Base-by-base conservation (phyloP, 805 yeast species). In the Priceomyces haplophilus region DNA sequence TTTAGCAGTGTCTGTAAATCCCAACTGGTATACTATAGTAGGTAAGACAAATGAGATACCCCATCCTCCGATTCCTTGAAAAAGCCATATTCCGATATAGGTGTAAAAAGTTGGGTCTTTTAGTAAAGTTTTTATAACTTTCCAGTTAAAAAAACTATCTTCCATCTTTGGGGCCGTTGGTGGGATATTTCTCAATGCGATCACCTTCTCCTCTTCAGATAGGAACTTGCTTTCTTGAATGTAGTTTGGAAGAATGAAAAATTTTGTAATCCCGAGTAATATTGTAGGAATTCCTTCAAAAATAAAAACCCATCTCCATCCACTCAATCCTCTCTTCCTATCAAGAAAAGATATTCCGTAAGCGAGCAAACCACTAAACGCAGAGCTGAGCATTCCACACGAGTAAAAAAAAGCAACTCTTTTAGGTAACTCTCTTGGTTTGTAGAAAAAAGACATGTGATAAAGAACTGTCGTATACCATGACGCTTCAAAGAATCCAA, bases 401-500 rank as follows among this genome's bases (percentile, higher is more conserved):
- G 67, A 58, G 70, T 60, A 67, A 45, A 47, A 67, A 51, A 72
- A 72, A 0, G 85, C 75, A 21, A 82, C 62, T 42, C 88, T 65
- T 18, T 79, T 58, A 1, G 85, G 70, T 18, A 83, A 64, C 57
- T 83, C 88, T 13, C 65, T 56, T 20, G 76, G 55, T 11, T 77
- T 83, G 63, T 78, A 83, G 60, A 82, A 83, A 59, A 80, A 83
- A 0, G 84, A 75, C 57, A 83, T 63, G 78, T 83, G 83, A 37
- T 82, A 59, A 41, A 78, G 72, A 30, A 77, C 60, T 49, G 81
- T 87, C 20, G 85, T 82, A 41, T 61, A 56, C 37, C 56, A 54
- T 1, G 66, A 64, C 38, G 67, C 65, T 44, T 62, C 65, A 37
- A 59, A 42, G 30, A 53, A 45, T 2, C 66, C 68, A 20, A 61